Evolutionary conservation across 768 basidiomycete genomes (phyloP).

Genomic region (Suillus luteus): DNA sequence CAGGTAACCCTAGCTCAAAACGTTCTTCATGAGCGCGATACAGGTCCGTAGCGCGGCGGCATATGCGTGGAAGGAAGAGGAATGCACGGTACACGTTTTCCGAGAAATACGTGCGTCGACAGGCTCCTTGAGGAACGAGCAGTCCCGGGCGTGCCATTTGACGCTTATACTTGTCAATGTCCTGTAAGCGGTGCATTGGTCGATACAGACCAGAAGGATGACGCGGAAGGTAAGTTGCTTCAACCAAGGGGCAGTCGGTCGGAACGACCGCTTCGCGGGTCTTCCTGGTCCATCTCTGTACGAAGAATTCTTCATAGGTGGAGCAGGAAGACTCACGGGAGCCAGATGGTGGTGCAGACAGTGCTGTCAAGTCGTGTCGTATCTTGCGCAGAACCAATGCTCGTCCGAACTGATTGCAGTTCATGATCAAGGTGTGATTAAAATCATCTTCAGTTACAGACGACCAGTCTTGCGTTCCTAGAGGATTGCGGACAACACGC

Average conservation of each 20-base stretch:
- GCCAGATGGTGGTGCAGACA: constrained; percentile 55
- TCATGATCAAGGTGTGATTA: constrained; percentile 54
- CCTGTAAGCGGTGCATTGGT: constrained; percentile 26
- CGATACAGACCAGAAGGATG: constrained; percentile 43
- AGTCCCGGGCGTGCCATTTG: constrained; percentile 31
- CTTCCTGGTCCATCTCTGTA: constrained; percentile 55
- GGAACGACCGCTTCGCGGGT: constrained; percentile 47
- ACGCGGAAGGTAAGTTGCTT: constrained; percentile 48
- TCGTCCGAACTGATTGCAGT: constrained; percentile 55
- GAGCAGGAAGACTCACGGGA: constrained; percentile 47
- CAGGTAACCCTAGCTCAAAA: constrained; percentile 59
- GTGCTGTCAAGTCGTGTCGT: constrained; percentile 65
- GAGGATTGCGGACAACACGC: constrained; percentile 47
- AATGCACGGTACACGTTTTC: constrained; percentile 52
- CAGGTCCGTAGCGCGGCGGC: constrained; percentile 63
- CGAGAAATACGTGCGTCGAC: constrained; percentile 57
- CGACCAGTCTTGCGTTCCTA: constrained; percentile 58
- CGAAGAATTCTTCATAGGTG: constrained; percentile 64
- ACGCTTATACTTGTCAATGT: constrained; percentile 29
- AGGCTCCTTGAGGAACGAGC: constrained; percentile 47
- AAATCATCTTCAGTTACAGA: constrained; percentile 50
- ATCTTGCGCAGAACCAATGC: constrained; percentile 57
- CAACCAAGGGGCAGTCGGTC: constrained; percentile 61
- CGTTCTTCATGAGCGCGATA: constrained; percentile 60
- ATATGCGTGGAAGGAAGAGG: constrained; percentile 63